Evolutionary conservation across 2,329 filamentous ascomycete genomes (phyloP).

Genomic region (Botryosphaeria dothidea): DNA sequence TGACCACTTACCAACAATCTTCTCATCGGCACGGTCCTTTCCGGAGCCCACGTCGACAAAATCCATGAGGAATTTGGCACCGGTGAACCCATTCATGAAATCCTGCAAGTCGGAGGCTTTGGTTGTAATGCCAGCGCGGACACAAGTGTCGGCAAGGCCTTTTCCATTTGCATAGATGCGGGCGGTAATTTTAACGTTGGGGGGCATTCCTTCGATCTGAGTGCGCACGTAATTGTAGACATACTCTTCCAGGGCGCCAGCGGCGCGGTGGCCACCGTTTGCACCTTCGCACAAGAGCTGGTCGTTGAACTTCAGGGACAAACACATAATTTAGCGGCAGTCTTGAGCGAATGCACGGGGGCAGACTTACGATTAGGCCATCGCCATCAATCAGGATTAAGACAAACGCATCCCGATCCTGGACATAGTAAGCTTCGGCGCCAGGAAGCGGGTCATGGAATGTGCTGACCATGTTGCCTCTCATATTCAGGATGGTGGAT

Average conservation of each 20-base stretch:
- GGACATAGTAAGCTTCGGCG: constrained; percentile 4
- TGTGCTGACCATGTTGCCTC: constrained; percentile 29
- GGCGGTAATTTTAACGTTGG: constrained; percentile 49
- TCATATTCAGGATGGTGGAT: constrained; percentile 22
- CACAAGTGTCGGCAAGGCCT: constrained; percentile 51
- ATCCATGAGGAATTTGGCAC: constrained; percentile 47
- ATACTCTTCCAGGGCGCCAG: constrained; percentile 47
- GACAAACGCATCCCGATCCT: constrained; percentile 45
- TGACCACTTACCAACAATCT: constrained; percentile 48
- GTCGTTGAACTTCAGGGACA: constrained; percentile 45
- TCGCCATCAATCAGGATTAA: constrained; percentile 58
- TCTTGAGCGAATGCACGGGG: not conserved
- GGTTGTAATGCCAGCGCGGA: constrained; percentile 47
- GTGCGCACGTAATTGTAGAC: constrained; percentile 45
- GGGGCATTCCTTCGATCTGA: constrained; percentile 35
- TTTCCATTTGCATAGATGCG: constrained; percentile 57
- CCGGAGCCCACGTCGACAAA: constrained; percentile 50
- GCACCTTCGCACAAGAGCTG: constrained; percentile 52
- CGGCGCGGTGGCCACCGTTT: constrained; percentile 55
- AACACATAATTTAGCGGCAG: not conserved
- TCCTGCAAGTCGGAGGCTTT: constrained; percentile 47
- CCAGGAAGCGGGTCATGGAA: constrained; percentile 7
- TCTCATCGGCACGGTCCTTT: constrained; percentile 50
- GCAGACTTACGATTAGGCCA: constrained; percentile 44
- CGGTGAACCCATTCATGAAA: constrained; percentile 59